A percentile compares a stretch with the other conserved stretches of the same genome.
Conservation (phyloP, 805 yeast species). For the Myxozyma geophila region DNA sequence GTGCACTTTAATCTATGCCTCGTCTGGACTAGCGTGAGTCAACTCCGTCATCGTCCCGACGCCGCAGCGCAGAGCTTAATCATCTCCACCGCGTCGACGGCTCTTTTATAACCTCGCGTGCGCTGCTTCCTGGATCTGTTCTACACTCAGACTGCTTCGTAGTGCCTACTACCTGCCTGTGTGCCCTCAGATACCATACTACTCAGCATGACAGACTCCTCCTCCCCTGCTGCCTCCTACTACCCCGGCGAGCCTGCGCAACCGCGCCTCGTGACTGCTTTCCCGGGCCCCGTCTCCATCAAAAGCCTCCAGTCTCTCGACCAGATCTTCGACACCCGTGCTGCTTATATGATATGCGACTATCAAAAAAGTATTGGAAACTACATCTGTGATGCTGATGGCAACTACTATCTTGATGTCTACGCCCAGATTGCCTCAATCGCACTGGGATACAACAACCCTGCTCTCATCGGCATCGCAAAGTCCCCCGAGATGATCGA, state of each 20-base stretch:
- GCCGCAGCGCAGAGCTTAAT: slow-evolving; percentile 7
- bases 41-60: not conserved
- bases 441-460: slow-evolving; percentile 85
- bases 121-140: not conserved
- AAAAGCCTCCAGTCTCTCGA: slow-evolving; percentile 48
- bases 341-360: slow-evolving; percentile 76
- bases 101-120: not conserved
- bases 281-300: slow-evolving; percentile 62
- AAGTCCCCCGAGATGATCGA: slow-evolving; percentile 69
- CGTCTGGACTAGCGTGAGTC: not conserved
- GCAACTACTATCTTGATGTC: slow-evolving; percentile 72
- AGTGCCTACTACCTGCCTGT: too few relatives aligned
- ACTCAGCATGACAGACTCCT: too few relatives aligned
- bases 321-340: slow-evolving; percentile 69
- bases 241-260: slow-evolving; percentile 81
- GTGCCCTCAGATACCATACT: too few relatives aligned
- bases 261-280: slow-evolving; percentile 64
- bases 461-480: slow-evolving; percentile 70
- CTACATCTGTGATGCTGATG: slow-evolving; percentile 80
- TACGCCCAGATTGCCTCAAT: slow-evolving; percentile 87
- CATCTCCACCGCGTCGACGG: not conserved
- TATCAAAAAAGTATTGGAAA: slow-evolving; percentile 76
- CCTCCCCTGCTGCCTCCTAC: slow-evolving; percentile 46
- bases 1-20: not conserved
- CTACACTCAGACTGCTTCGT: too few relatives aligned